Conservation (phyloP, 1,284 basidiomycete genomes). For the Moesziomyces parantarcticus region DNA sequence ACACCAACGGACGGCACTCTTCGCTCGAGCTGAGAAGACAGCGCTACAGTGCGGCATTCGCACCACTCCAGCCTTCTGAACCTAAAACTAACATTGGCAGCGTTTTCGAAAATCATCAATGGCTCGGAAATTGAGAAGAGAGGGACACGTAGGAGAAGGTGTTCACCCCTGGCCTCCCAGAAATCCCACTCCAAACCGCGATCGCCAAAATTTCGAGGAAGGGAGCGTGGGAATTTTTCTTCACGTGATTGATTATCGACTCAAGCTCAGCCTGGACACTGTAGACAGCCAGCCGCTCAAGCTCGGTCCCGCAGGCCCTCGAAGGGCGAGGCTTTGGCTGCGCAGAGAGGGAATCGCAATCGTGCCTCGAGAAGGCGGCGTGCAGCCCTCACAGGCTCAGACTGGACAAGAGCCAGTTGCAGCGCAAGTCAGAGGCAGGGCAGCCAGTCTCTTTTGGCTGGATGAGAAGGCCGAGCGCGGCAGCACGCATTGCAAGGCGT, state of each 20-base stretch:
- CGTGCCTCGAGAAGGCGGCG: background rate
- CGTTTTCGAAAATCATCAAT: no score
- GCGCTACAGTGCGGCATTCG: background rate
- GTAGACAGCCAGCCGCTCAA: no score
- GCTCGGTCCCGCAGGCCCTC: background rate
- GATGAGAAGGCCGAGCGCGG: slow-evolving; percentile 1
- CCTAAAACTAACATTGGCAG: slow-evolving; percentile 26
- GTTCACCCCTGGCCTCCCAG: no score
- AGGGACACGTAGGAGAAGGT: no score
- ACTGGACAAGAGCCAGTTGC: no score
- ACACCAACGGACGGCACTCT: background rate
- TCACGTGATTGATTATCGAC: slow-evolving; percentile 27
- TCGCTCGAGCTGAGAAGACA: background rate
- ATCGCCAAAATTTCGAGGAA: background rate
- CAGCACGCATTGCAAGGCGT: slow-evolving; percentile 16
- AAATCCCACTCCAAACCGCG: no score
- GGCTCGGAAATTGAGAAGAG: no score
- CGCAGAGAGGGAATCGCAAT: background rate
- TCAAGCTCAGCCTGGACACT: background rate
- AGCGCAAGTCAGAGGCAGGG: slow-evolving; percentile 3
- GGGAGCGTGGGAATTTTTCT: slow-evolving; percentile 34
- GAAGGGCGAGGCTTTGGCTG: background rate
- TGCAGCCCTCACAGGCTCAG: background rate
- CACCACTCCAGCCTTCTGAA: background rate
- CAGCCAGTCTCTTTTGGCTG: background rate